phyloP scores from a whole-genome alignment of 2,329 filamentous ascomycete species.

The Phaeoacremonium minimum region DNA sequence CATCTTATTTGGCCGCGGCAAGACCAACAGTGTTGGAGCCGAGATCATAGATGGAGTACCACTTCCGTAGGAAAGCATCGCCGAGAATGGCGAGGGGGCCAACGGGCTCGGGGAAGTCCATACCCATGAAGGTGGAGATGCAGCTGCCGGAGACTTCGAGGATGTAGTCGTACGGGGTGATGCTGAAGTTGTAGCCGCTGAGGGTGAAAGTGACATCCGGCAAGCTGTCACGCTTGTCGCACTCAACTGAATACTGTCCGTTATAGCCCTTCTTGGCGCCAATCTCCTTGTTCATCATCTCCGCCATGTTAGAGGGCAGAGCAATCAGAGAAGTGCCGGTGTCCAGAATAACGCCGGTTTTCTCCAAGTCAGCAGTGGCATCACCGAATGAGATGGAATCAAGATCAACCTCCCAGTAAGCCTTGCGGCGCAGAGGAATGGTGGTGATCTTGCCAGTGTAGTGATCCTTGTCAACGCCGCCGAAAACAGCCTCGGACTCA shows the following conservation, averaged over 20 bases:
- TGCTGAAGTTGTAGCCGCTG: constrained; percentile 88
- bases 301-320: constrained; percentile 83
- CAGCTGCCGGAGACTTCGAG: constrained; percentile 93
- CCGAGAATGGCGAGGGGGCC: constrained; percentile 94
- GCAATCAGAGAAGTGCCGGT: constrained; percentile 97
- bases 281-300: constrained; percentile 96
- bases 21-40: constrained; percentile 86
- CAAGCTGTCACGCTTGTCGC: constrained; percentile 73
- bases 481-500: constrained; percentile 84
- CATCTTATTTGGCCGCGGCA: constrained; percentile 72
- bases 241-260: constrained; percentile 94
- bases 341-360: constrained; percentile 95
- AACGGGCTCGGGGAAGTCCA: constrained; percentile 83
- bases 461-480: constrained; percentile 79
- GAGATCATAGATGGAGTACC: constrained; percentile 96
- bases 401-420: constrained; percentile 99
- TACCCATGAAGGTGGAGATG: constrained; percentile 96
- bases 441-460: constrained; percentile 82
- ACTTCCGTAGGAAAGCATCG: constrained; percentile 78
- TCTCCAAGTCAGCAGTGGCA: constrained; percentile 80
- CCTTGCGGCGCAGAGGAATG: constrained; percentile 94
- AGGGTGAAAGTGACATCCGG: constrained; percentile 92
- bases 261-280: constrained; percentile 97
- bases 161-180: constrained; percentile 86
- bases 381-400: constrained; percentile 87